Evolutionary conservation across 2,329 filamentous ascomycete species (phyloP).

Genomic region (Coniella vitis): DNA sequence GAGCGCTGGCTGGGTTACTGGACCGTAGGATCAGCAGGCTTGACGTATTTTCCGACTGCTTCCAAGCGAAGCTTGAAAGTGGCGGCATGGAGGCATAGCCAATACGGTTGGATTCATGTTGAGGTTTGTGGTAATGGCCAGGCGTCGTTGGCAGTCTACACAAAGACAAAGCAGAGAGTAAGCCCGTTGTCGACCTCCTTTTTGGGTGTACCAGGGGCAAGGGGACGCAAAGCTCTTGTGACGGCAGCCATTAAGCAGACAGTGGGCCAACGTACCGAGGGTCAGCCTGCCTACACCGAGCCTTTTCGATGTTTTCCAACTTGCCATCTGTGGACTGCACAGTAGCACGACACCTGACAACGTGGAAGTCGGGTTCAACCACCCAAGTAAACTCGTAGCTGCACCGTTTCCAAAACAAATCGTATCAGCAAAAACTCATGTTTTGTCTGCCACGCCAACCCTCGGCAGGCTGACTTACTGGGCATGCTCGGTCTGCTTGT

Average conservation of each 20-base stretch:
- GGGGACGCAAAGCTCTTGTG: background rate
- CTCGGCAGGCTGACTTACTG: conserved; percentile 7
- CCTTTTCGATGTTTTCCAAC: background rate
- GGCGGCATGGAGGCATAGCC: background rate
- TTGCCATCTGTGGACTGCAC: background rate
- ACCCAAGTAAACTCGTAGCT: conserved; percentile 3
- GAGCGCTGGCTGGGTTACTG: conserved; percentile 2
- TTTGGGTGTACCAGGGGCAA: background rate
- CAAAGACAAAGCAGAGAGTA: too few relatives aligned
- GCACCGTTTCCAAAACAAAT: background rate
- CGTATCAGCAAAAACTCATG: too few relatives aligned
- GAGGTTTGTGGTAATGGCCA: background rate
- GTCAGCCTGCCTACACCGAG: background rate
- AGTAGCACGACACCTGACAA: background rate
- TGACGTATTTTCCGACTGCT: background rate
- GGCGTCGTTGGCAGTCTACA: background rate
- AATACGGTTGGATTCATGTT: background rate
- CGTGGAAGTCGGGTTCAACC: conserved; percentile 1
- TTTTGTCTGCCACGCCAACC: too few relatives aligned
- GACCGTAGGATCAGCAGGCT: conserved; percentile 7
- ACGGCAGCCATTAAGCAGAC: too few relatives aligned
- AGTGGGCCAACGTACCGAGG: background rate
- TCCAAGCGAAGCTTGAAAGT: conserved; percentile 7
- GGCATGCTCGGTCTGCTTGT: background rate
- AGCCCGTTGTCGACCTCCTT: too few relatives aligned